Evolutionary conservation across 352 stramenopile genomes (phyloP).

Genomic region (Halophytophthora polymorphica): DNA sequence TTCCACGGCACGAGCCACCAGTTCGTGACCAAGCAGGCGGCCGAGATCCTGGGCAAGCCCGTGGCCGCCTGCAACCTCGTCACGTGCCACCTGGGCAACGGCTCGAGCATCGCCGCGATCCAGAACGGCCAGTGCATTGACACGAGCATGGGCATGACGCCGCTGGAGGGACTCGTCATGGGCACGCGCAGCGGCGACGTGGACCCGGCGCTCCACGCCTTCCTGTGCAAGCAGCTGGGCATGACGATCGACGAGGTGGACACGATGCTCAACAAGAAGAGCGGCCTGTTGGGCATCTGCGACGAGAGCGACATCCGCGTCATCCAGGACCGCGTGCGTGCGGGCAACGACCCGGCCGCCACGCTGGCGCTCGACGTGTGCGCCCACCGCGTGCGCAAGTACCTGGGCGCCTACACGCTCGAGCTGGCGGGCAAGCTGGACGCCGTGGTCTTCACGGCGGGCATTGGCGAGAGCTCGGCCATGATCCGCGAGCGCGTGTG

Average conservation of each 20-base stretch:
- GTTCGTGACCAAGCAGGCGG: constrained; percentile 78
- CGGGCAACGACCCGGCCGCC: constrained; percentile 45
- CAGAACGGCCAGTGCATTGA: constrained; percentile 76
- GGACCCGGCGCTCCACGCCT: constrained; percentile 81
- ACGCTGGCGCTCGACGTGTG: constrained; percentile 82
- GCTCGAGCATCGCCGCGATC: constrained; percentile 81
- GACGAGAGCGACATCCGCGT: constrained; percentile 82
- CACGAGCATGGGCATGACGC: constrained; percentile 90
- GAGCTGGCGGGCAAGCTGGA: constrained; percentile 68
- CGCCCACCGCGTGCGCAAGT: constrained; percentile 84
- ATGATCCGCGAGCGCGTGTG: constrained; percentile 78
- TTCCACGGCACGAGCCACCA: constrained; percentile 90
- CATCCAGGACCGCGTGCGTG: constrained; percentile 62
- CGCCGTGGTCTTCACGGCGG: constrained; percentile 88
- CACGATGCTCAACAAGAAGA: constrained; percentile 90
- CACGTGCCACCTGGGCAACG: constrained; percentile 88
- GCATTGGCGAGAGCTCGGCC: constrained; percentile 84
- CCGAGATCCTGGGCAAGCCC: constrained; percentile 51
- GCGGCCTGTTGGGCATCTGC: constrained; percentile 75
- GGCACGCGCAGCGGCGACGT: constrained; percentile 85
- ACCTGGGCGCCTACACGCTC: constrained; percentile 80
- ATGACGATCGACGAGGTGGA: constrained; percentile 80
- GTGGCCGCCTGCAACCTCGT: constrained; percentile 68
- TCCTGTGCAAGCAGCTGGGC: constrained; percentile 58
- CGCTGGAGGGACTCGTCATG: constrained; percentile 88